Base-by-base conservation (phyloP, 2,329 filamentous ascomycete species). In the Furcasterigmium furcatum region DNA sequence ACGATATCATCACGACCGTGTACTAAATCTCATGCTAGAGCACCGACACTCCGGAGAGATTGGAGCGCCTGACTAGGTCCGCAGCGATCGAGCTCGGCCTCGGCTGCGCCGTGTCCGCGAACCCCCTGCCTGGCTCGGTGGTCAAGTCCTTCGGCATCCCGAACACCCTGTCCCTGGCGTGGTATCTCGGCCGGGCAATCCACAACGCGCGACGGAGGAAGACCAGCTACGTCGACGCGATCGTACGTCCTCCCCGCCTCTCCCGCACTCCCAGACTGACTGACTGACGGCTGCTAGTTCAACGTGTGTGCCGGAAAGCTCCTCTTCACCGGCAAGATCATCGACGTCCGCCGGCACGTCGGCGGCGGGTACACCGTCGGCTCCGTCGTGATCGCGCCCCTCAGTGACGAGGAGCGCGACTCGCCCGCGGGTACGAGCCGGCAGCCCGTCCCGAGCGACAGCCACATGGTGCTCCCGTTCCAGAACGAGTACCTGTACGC, bases 401-500 rank as follows among this genome's bases (percentile, higher is more conserved):
- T 55, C 1, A 29, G 41, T 7, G 50, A 54, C 4, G 60, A 63
- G 13, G 63, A 69, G 42, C 54, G 52, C 12, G 57, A 44, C 24
- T 32, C 36, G 9, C 45, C 56, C 2, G 24, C 24, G 7, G 24
- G 12, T 7, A 27, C 24, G 24, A 47, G 4, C 54, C 57, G 22
- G 9, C 24, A 0, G 34, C 46, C 9, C 41, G 49, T 4, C 6
- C 16, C 22, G 1, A 49, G n/a, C 1, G 56, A 61, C n/a, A 55
- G 50, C 5, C 55, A 65, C 46, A 63, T 68, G 57, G 46, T 61
- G 3, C 67, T 71, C 3, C 67, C 67, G 1, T 71, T 71, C 52
- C 64, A 71, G 47, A 71, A 71, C 44, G 68, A 71, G 46, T 68
- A 61, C 24, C 52, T 71, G 0, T 68, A 65, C 22, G 69, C 68